Evolutionary conservation across 352 stramenopile genomes (phyloP).

Genomic region (Sclerospora graminicola): DNA sequence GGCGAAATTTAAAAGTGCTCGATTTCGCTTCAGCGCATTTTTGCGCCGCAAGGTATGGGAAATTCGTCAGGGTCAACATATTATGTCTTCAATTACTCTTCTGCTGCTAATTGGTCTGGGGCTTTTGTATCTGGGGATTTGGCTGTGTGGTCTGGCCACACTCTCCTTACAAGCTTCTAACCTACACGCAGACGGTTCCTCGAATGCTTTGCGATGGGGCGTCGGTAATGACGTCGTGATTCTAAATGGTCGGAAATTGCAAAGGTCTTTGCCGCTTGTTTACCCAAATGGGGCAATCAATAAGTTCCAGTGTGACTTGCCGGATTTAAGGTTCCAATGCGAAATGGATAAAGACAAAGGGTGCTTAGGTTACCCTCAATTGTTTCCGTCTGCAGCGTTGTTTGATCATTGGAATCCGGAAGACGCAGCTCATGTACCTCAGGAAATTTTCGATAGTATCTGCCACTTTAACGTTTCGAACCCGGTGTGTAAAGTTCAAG

Average conservation of each 20-base stretch:
- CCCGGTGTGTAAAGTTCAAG: constrained; percentile 11
- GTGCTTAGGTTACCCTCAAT: constrained; percentile 52
- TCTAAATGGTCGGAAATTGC: constrained; percentile 23
- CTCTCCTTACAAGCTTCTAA: neutral
- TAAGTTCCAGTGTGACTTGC: constrained; percentile 44
- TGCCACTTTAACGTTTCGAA: constrained; percentile 58
- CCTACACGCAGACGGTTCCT: constrained; percentile 2
- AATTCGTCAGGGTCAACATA: constrained; percentile 12
- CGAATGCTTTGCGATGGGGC: constrained; percentile 19
- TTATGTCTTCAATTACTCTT: neutral
- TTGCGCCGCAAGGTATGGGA: constrained; percentile 18
- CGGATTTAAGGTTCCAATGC: constrained; percentile 46
- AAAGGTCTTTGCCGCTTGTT: constrained; percentile 15
- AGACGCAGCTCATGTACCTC: constrained; percentile 18
- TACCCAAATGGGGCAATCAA: constrained; percentile 39
- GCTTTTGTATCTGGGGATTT: constrained; percentile 8
- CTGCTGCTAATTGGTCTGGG: constrained; percentile 8
- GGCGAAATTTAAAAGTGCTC: no score
- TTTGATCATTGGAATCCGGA: constrained; percentile 79
- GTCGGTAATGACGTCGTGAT: constrained; percentile 8
- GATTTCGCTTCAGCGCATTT: constrained; percentile 13
- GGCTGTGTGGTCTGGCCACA: neutral
- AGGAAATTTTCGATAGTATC: constrained; percentile 42
- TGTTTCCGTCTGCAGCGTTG: constrained; percentile 58
- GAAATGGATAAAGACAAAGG: constrained; percentile 26